Conservation (phyloP, 345 rosid genomes). For the Eucalyptus sp. region DNA sequence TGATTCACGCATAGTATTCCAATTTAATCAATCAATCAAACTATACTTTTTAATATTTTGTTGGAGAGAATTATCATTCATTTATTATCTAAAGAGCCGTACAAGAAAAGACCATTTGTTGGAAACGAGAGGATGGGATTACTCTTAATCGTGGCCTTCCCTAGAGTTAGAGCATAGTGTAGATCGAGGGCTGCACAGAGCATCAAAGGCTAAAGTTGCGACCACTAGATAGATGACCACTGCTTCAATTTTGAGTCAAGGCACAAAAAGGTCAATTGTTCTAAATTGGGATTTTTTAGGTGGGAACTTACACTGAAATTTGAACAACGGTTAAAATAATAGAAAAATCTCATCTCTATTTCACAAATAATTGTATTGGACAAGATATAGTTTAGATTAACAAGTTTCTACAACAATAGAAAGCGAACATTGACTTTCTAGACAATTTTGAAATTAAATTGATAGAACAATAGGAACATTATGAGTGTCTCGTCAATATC, state of each 20-base stretch:
- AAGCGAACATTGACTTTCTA: accelerated
- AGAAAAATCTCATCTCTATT: background rate
- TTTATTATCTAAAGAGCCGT: too few species aligned
- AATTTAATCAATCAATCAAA: too few species aligned
- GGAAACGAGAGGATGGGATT: too few species aligned
- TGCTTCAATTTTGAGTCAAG: background rate
- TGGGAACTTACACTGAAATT: background rate
- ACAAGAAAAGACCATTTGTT: too few species aligned
- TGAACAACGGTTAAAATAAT: background rate
- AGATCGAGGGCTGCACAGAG: background rate
- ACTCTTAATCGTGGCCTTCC: too few species aligned
- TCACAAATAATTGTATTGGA: background rate
- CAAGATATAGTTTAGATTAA: background rate
- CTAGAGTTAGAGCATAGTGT: too few species aligned
- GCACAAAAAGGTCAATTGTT: background rate
- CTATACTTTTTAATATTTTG: too few species aligned
- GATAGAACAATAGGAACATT: too few species aligned
- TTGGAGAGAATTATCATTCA: too few species aligned
- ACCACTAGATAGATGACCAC: background rate
- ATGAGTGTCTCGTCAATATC: accelerated
- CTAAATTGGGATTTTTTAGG: background rate
- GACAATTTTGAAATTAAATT: accelerated
- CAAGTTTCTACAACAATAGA: too few species aligned
- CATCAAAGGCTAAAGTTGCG: background rate
- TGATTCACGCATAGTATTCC: too few species aligned